Evolutionary conservation across 2,329 filamentous ascomycete genomes (phyloP).

Genomic region (Stemphylium lycopersici): DNA sequence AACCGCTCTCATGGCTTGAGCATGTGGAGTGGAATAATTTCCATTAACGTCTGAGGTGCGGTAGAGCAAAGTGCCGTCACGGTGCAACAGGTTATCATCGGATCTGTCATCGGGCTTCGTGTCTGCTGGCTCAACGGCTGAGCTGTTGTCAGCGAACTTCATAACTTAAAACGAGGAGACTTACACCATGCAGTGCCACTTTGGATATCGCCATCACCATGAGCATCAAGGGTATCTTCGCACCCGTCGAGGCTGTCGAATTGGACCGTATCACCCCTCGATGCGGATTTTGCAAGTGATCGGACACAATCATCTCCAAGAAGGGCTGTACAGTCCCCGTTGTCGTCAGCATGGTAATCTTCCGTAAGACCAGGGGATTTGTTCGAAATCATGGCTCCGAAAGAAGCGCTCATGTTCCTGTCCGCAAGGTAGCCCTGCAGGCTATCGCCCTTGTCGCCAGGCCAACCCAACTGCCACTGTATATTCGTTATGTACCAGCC

Average conservation of each 20-base stretch:
- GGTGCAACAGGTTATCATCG: background rate
- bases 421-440: background rate
- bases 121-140: background rate
- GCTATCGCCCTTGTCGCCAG: background rate
- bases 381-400: background rate
- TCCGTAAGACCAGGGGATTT: background rate
- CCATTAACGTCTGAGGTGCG: background rate
- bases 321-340: background rate
- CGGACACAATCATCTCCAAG: background rate
- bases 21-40: background rate
- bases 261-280: background rate
- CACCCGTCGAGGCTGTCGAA: background rate
- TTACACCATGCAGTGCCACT: background rate
- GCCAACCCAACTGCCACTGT: slow-evolving; percentile 9
- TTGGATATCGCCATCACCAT: background rate
- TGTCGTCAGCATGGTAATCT: background rate
- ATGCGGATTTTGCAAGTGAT: background rate
- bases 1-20: background rate
- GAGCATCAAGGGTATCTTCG: background rate
- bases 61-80: background rate
- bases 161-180: background rate
- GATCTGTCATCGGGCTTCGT: background rate
- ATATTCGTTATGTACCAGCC: background rate
- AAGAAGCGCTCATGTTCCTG: background rate
- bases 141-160: background rate